Conservation (phyloP, 257 asterid genomes). For the Nicotiana otophora region DNA sequence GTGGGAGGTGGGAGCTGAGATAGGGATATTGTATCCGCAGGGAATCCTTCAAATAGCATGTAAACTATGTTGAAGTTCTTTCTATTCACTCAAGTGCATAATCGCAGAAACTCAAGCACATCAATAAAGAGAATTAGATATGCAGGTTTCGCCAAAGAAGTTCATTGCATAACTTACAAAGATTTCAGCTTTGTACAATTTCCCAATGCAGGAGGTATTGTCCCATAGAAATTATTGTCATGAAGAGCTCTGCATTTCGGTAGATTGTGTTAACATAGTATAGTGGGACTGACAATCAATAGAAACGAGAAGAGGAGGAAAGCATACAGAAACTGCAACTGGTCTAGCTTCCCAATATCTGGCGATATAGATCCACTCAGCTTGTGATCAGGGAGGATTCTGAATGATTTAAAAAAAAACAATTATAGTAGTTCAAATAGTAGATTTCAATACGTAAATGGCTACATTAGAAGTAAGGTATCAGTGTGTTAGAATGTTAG, state of each 20-base stretch:
- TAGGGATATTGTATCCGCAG: background rate
- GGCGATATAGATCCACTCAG: conserved; percentile 80
- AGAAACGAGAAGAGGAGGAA: conserved; percentile 15
- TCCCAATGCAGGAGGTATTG: conserved; percentile 83
- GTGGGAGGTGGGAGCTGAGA: background rate
- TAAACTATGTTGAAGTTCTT: conserved; percentile 1
- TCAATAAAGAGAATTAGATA: background rate
- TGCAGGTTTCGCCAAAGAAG: conserved; percentile 2
- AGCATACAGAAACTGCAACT: conserved; percentile 75
- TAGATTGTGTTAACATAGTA: conserved; percentile 26
- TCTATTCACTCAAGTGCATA: background rate
- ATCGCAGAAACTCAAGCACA: background rate
- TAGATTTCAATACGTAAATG: background rate
- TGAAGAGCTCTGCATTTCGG: conserved; percentile 67
- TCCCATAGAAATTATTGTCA: conserved; percentile 79
- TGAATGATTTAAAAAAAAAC: conserved; percentile 30
- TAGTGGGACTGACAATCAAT: conserved; percentile 5
- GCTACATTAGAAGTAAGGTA: background rate
- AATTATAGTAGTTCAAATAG: conserved; percentile 3
- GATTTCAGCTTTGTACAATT: conserved; percentile 81
- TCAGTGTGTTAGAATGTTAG: background rate
- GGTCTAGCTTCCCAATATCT: conserved; percentile 82
- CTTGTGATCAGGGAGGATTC: conserved; percentile 90
- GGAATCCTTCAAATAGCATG: conserved; percentile 4
- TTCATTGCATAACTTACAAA: conserved; percentile 48